Conservation (phyloP, 163 green algal genomes). For the Trebouxiophyceae sp. region DNA sequence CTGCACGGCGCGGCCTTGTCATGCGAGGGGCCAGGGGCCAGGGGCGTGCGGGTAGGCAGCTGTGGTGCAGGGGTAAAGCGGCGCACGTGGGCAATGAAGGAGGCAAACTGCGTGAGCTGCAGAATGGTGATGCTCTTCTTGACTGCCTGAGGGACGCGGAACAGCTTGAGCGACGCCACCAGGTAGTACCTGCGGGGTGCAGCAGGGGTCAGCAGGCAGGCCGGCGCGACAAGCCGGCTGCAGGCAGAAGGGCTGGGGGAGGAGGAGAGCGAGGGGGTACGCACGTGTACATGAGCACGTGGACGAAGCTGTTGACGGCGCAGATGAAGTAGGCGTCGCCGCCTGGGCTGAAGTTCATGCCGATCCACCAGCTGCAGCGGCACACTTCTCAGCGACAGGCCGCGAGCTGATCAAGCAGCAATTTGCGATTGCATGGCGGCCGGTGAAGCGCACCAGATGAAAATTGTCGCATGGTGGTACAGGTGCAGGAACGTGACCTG, state of each 20-base stretch:
- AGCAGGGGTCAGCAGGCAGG: no score
- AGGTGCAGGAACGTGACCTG: constrained; percentile 49
- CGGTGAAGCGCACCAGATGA: constrained; percentile 38
- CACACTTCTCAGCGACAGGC: no score
- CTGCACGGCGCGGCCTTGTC: neutral
- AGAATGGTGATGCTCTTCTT: constrained; percentile 19
- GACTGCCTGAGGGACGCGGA: neutral
- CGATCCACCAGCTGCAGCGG: constrained; percentile 18
- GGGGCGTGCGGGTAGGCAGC: no score
- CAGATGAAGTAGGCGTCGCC: constrained; percentile 39
- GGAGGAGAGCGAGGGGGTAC: no score
- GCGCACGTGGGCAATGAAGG: constrained; percentile 4
- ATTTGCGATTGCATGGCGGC: no score
- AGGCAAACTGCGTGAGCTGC: constrained; percentile 13
- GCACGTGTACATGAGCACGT: constrained; percentile 46
- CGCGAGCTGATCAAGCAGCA: no score
- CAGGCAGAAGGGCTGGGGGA: no score
- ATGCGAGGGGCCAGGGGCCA: neutral
- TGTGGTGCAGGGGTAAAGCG: no score
- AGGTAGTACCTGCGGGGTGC: no score
- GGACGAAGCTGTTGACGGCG: constrained; percentile 38
- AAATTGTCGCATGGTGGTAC: constrained; percentile 47
- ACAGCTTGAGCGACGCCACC: no score
- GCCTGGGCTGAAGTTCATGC: constrained; percentile 32
- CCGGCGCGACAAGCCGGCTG: no score